A percentile compares a stretch with the other conserved stretches of the same genome.
Evolutionary conservation across 2,329 filamentous ascomycete genomes (phyloP).

Genomic region (Davidsoniella eucalypti): DNA sequence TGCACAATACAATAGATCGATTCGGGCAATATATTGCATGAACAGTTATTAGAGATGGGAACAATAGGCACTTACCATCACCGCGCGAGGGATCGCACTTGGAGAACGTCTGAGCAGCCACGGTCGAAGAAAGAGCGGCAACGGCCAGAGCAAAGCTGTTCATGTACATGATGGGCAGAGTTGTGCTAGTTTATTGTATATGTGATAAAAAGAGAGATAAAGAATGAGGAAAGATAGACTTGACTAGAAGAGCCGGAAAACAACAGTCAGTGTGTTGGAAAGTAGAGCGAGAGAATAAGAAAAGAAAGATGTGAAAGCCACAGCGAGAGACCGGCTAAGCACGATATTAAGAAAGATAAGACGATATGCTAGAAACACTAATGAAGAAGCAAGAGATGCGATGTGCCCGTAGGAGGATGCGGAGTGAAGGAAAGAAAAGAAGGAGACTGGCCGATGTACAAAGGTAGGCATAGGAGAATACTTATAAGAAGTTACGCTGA

Average conservation of each 20-base stretch:
- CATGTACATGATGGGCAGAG: constrained; percentile 18
- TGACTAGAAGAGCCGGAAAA: not conserved
- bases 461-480: not conserved
- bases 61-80: constrained; percentile 12
- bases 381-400: not conserved
- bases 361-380: not conserved
- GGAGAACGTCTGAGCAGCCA: constrained; percentile 38
- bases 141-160: constrained; percentile 25
- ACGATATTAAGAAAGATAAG: not conserved
- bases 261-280: not conserved
- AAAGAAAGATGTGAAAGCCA: not conserved
- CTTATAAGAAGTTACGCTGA: too few species aligned
- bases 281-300: not conserved
- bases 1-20: not conserved
- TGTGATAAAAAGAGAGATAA: not conserved
- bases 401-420: not conserved
- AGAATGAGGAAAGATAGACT: not conserved
- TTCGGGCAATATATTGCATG: not conserved
- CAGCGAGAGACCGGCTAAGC: not conserved
- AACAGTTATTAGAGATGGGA: not conserved
- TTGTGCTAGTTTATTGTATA: not conserved
- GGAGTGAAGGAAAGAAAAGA: not conserved
- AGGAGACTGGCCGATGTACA: not conserved
- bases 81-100: constrained; percentile 30
- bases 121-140: constrained; percentile 29